Evolutionary conservation across 2,329 filamentous ascomycete genomes (phyloP), one percentile per base, ranked within the genome.

Genomic region (Ceratocystis harringtonii): DNA sequence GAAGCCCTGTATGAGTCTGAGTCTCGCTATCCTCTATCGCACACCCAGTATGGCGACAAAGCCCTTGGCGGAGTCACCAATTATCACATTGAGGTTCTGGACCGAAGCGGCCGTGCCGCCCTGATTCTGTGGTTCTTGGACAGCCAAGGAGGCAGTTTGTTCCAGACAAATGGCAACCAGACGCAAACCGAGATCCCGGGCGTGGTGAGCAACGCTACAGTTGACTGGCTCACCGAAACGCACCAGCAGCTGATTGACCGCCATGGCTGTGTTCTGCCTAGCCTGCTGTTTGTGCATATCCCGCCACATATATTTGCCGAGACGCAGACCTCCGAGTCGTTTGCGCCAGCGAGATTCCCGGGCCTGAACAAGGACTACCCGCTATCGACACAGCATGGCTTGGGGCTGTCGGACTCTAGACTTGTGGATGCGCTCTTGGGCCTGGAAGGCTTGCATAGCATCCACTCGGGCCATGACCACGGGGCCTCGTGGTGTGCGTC

Each of bases 71-170:
- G 79, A 0, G 70, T 76, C 0, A 77, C 79, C 6, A 81, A 81
- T 61, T 80, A 80, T 70, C 76, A 78, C 66, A 71, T 81, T 0
- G 76, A 77, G 0, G 76, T 81, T 0, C 78, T 77, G 44, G 70
- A 74, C 0, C 65, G 71, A 3, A 68, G 72, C 5, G 79, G 78
- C 68, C 68, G 66, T 0, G 77, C 78, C 0, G 74, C 75, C 60
- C 69, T 80, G 41, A 70, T 90, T 0, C 75, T 90, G 1, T 90
- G 86, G 84, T 89, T 89, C 74, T 89, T 90, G 70, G 87, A 90
- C 70, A 82, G 78, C 65, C 78, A 81, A 17, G 85, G 85, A 44
- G 84, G 84, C 4, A 30, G 30, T 45, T 32, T 57, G 19, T 64
- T 67, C 8, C 65, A 67, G 8, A 22, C 43, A 22, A 44, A 22